Evolutionary conservation across 176 grass and related monocot genomes (phyloP), one percentile per base, ranked within the genome.

Genomic region (Elaeis guineensis): DNA sequence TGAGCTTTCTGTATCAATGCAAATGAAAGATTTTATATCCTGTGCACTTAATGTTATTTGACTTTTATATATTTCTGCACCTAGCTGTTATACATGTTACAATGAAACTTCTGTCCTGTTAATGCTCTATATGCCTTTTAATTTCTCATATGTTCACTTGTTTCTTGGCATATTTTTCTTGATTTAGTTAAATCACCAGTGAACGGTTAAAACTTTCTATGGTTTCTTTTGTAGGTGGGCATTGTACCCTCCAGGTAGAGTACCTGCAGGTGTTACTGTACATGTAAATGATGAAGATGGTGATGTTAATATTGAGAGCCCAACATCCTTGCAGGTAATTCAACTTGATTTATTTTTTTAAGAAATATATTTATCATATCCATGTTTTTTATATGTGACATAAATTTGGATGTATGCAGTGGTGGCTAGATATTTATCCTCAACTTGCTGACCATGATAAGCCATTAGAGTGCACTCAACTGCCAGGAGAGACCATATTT

Each of bases 231-330:
- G 75, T 71, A 97, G 93, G 78, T 97, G 93, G 93, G 93, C 87
- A 73, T 64, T 97, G 59, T 97, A 97, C 64, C 93, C 93, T 32
- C 93, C 93, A 52, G 93, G 93, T 59, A 86, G 93, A 65, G 93
- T 97, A 39, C 93, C 93, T 48, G 78, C 76, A 66, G 87, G 93
- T 82, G 93, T 97, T 61, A 97, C 76, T 9, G 87, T 97, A 52
- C 87, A 97, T 72, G 87, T 97, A 63, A 91, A 77, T 80, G 93
- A 91, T 76, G 93, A 91, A 61, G 84, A 97, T 44, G 93, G 93
- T 80, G 93, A 97, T 76, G 63, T 91, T 68, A 81, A 85, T 71
- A 85, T 91, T 54, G 93, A 97, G 15, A 80, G 75, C 44, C 93
- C 87, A 54, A 91, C 93, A 70, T 97, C 93, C 21, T 85, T 97